A percentile compares a stretch with the other conserved stretches of the same genome.
Conservation (phyloP, 371 early-diverging fungal genomes). For the Apophysomyces elegans region DNA sequence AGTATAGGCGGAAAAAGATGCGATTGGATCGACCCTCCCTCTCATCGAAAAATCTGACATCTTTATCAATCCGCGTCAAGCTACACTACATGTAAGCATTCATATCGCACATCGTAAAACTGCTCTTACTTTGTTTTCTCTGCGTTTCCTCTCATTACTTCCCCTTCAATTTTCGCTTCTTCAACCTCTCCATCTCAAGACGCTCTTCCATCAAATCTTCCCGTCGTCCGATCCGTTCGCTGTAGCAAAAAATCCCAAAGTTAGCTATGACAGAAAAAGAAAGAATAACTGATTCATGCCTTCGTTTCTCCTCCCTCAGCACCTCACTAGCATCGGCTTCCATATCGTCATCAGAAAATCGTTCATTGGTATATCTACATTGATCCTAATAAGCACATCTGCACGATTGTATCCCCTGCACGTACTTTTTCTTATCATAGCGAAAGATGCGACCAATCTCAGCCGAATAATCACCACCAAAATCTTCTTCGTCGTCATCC, state of each 20-base stretch:
- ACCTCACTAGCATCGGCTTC: constrained; percentile 62
- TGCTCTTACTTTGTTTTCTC: not conserved
- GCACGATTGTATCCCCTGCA: not conserved
- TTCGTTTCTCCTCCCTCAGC: constrained; percentile 61
- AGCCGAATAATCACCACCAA: constrained; percentile 34
- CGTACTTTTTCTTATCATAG: constrained; percentile 38
- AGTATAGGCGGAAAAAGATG: not conserved
- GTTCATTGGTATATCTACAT: constrained; percentile 53
- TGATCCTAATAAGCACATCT: not conserved
- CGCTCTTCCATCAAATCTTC: constrained; percentile 59
- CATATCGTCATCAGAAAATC: constrained; percentile 66
- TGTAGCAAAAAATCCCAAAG: constrained; percentile 19
- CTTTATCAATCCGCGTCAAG: not conserved
- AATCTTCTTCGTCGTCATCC: constrained; percentile 52
- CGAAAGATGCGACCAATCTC: constrained; percentile 57
- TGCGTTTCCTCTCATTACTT: not conserved
- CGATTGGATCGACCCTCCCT: not conserved
- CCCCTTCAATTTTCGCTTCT: constrained; percentile 54
- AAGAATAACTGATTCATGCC: constrained; percentile 29
- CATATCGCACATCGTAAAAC: not conserved
- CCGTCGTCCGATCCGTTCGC: constrained; percentile 59
- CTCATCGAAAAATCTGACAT: not conserved
- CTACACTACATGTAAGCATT: not conserved
- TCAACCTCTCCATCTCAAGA: constrained; percentile 69
- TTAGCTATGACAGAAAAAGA: not conserved